These are phyloP conservation scores for Coemansia sp. DNA, from an alignment of 192 early-diverging fungal genomes.

Conservation along the genomic window DNA sequence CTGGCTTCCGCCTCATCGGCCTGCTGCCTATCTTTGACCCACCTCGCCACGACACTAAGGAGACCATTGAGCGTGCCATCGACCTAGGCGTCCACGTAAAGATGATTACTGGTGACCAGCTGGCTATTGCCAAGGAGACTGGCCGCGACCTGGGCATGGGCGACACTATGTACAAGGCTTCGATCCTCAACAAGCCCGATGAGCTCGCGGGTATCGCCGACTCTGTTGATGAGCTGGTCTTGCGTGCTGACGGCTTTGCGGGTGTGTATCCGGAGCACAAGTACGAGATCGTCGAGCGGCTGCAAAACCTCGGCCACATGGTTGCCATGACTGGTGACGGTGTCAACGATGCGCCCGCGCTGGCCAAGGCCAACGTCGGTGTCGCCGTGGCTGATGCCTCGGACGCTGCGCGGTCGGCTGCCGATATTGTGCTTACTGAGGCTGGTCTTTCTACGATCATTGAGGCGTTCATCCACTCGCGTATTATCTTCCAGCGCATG, in stretches of 20 bases:
- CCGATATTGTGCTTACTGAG: slow-evolving; percentile 77
- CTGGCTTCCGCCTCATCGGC: slow-evolving; percentile 69
- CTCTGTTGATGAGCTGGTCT: slow-evolving; percentile 63
- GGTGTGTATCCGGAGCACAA: slow-evolving; percentile 71
- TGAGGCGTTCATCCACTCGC: slow-evolving; percentile 87
- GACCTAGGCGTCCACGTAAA: slow-evolving; percentile 82
- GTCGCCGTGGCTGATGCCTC: slow-evolving; percentile 76
- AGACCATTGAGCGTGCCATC: slow-evolving; percentile 75
- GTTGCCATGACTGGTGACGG: slow-evolving; percentile 74
- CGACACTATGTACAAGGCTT: slow-evolving; percentile 71
- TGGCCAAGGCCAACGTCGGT: slow-evolving; percentile 73
- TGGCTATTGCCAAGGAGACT: slow-evolving; percentile 86
- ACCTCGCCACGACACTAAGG: slow-evolving; percentile 77
- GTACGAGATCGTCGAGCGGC: slow-evolving; percentile 69
- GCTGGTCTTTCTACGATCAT: slow-evolving; percentile 86
- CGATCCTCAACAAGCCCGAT: slow-evolving; percentile 65
- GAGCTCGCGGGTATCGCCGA: slow-evolving; percentile 59
- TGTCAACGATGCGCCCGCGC: slow-evolving; percentile 73
- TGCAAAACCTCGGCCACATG: slow-evolving; percentile 72
- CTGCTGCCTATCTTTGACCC: slow-evolving; percentile 79
- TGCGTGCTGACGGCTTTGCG: slow-evolving; percentile 69
- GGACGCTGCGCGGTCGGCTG: slow-evolving; percentile 76
- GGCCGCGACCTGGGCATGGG: slow-evolving; percentile 69
- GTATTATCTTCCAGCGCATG: slow-evolving; percentile 97
- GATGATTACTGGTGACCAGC: slow-evolving; percentile 95